Evolutionary conservation across 116 monocot species (phyloP).

Genomic region (Iris pallida): DNA sequence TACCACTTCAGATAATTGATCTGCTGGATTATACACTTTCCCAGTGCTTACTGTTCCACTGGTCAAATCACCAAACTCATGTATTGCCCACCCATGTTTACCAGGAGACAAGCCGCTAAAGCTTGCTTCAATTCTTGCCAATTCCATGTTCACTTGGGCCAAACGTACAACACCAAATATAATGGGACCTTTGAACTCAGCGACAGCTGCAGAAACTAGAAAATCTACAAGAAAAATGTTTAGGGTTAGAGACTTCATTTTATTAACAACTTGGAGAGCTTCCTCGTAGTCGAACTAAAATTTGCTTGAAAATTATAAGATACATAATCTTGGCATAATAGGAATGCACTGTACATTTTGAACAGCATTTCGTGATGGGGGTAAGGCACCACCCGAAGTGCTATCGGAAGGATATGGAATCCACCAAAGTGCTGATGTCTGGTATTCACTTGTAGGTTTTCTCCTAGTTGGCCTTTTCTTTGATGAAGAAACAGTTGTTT

Average conservation of each 20-base stretch:
- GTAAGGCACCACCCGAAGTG: too few relatives aligned
- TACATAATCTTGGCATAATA: too few relatives aligned
- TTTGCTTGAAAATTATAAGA: too few relatives aligned
- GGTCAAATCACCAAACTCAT: slow-evolving; percentile 92
- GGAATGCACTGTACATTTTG: too few relatives aligned
- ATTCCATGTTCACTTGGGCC: slow-evolving; percentile 82
- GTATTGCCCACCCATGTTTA: slow-evolving; percentile 79
- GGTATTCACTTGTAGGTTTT: too few relatives aligned
- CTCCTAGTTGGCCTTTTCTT: too few relatives aligned
- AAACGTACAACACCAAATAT: slow-evolving; percentile 85
- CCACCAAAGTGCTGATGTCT: too few relatives aligned
- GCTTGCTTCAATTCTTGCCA: slow-evolving; percentile 82
- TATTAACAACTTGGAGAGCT: slow-evolving; percentile 55
- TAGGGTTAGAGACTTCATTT: slow-evolving; percentile 4
- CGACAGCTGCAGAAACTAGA: slow-evolving; percentile 81
- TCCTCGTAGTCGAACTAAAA: too few relatives aligned
- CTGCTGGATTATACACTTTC: slow-evolving; percentile 48
- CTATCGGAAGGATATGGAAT: too few relatives aligned
- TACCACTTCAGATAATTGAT: slow-evolving; percentile 40
- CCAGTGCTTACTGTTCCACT: slow-evolving; percentile 78
- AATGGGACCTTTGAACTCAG: slow-evolving; percentile 88
- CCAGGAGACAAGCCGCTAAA: slow-evolving; percentile 84
- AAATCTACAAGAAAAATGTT: slow-evolving; percentile 43
- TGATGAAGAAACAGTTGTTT: too few relatives aligned
- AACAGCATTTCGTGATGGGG: too few relatives aligned